Base-by-base conservation (phyloP, 768 basidiomycete genomes). In the Leccinellum albellum region DNA sequence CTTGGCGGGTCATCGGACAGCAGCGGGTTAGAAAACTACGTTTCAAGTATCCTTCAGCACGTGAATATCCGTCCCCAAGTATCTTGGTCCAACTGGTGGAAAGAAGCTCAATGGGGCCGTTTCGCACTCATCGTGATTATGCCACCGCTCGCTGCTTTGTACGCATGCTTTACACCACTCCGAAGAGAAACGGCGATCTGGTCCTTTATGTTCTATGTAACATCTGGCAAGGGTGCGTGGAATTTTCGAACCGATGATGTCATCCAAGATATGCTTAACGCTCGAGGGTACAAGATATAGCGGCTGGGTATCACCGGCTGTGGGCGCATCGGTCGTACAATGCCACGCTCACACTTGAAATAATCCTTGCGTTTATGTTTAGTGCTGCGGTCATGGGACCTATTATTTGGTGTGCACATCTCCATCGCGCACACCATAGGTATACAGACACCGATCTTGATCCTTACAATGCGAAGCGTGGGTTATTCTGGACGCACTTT, bases 21-120 rank as follows among this genome's bases (percentile, higher is more conserved):
- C 62, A 74, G 79, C 68, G 82, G 85, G 56, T 82, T 84, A 40
- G 87, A 89, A 73, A 88, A 86, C 76, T 88, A 88, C 67, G 86
- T 87, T 70, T 74, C 82, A 40, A 77, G 84, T 70, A 86, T 82
- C 14, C 77, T 89, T 66, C 79, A 77, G 62, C 84, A 79, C 33
- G 75, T 78, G 56, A 85, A 86, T 67, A 68, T 82, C 8, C 79
- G 84, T 6, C 87, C 87, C 0, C 86, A 85, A 1, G 73, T 88
- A 57, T 75, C 77, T 10, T 82, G 78, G 81, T 64, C 70, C 26
- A 88, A 84, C 64, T 73, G 80, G 62, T 69, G 70, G 66, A 77
- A 73, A 40, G 85, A 89, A 64, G 72, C 89, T 62, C 82, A 87
- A 71, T 92, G 85, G 82, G 78, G 89, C 64, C 86, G 79, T 63